phyloP scores from a whole-genome alignment of 768 basidiomycete genomes.

The Vararia minispora region DNA sequence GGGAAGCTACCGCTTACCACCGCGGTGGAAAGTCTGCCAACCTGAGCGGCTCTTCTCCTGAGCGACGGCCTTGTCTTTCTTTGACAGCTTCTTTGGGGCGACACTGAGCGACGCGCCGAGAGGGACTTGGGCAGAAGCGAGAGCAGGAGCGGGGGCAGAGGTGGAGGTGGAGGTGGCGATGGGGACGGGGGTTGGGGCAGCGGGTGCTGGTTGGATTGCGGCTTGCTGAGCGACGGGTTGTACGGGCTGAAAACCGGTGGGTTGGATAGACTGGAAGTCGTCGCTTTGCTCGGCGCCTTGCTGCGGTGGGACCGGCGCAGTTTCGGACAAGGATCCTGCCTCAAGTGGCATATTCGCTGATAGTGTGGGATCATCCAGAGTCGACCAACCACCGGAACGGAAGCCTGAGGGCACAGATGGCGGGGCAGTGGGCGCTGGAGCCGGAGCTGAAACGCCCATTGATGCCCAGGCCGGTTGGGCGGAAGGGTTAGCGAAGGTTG shows the following conservation, averaged over 20 bases:
- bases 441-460: slow-evolving; percentile 22
- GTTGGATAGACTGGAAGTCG: neutral
- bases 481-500: neutral
- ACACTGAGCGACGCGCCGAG: neutral
- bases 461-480: slow-evolving; percentile 38
- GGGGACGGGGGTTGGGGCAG: slow-evolving; percentile 3
- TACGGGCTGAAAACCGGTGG: neutral
- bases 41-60: slow-evolving; percentile 14
- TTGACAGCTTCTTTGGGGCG: neutral
- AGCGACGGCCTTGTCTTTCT: slow-evolving; percentile 8
- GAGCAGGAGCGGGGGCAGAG: slow-evolving; percentile 14
- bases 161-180: slow-evolving; percentile 16
- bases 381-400: slow-evolving; percentile 56
- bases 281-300: neutral
- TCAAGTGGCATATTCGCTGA: neutral
- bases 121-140: slow-evolving; percentile 1
- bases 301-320: neutral
- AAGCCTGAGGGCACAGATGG: slow-evolving; percentile 21
- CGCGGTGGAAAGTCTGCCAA: slow-evolving; percentile 15
- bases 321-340: neutral
- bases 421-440: slow-evolving; percentile 4
- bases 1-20: slow-evolving; percentile 7
- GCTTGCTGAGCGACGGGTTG: neutral
- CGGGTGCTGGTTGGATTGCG: slow-evolving; percentile 5
- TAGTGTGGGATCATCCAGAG: slow-evolving; percentile 47